Evolutionary conservation across 2,329 filamentous ascomycete genomes (phyloP), one percentile per base, ranked within the genome.

Genomic region (Zasmidium cellare): DNA sequence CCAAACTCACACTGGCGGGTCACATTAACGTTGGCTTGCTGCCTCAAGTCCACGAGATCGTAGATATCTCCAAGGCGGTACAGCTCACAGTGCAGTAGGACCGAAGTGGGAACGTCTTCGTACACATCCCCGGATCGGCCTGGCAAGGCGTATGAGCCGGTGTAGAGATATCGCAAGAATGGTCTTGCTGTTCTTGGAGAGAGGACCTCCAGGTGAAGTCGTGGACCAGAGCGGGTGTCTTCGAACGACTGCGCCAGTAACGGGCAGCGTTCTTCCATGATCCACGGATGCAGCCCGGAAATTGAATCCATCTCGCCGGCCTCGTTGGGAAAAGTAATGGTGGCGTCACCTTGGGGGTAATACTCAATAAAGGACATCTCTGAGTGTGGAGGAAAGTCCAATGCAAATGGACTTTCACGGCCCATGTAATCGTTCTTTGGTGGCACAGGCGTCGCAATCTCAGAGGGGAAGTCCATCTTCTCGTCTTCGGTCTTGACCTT

Each of bases 141-240:
- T 7, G 52, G 51, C 19, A 67, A 56, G 9, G 72, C 67, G 59
- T 79, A 79, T 50, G 67, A 67, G 41, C 73, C 73, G 3, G 70
- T 72, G 61, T 79, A 79, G 51, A 78, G 66, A 62, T 70, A 78
- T 53, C 76, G 72, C 9, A 79, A 65, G 46, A 80, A 74, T 7
- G 72, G 70, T 25, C 70, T 53, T 18, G 74, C 69, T 5, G 73
- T 71, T 11, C 60, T 57, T 5, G 63, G 48, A 2, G 73, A 75
- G 1, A 71, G 64, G 16, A 69, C 72, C 51, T 77, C 75, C 25
- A 80, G 71, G 53, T 70, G 73, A 35, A 75, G 70, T 51, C 73
- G 71, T 2, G 67, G 66, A 12, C 71, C 67, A 20, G 67, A 59
- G 3, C 64, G 58, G 9, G 69, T 67, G 14, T 69, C 60, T 54